These are phyloP conservation scores for Boletus rufocinnamomeus DNA, from an alignment of 768 basidiomycete genomes.

Conservation along the genomic window DNA sequence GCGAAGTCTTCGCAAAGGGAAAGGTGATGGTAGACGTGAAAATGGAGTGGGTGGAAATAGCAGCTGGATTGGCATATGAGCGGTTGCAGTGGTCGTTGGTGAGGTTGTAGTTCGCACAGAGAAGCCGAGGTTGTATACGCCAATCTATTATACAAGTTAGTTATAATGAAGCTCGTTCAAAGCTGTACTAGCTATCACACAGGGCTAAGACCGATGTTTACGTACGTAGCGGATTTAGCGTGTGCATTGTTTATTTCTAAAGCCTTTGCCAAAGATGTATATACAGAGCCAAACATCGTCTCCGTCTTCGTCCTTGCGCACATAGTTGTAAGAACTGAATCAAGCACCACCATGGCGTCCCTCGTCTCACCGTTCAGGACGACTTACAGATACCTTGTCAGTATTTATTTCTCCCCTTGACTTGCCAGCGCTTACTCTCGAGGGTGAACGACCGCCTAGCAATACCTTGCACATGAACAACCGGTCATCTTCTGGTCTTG, in stretches of 20 bases:
- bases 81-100: constrained; percentile 29
- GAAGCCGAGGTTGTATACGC: neutral
- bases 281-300: constrained; percentile 26
- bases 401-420: neutral
- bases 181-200: neutral
- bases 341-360: constrained; percentile 27
- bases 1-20: constrained; percentile 9
- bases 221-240: too few relatives aligned
- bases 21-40: constrained; percentile 4
- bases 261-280: constrained; percentile 24
- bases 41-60: neutral
- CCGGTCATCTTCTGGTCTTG: constrained; percentile 90
- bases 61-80: neutral
- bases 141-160: neutral
- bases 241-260: constrained; percentile 24
- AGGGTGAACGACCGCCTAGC: constrained; percentile 44
- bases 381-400: constrained; percentile 34
- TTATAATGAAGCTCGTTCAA: neutral
- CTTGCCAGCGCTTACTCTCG: neutral
- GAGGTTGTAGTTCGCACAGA: constrained; percentile 11
- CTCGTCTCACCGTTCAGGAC: constrained; percentile 32
- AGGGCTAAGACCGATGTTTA: neutral
- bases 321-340: neutral
- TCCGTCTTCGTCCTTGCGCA: constrained; percentile 16
- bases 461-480: constrained; percentile 88